These are phyloP conservation scores for Fomitopsis serialis DNA, from an alignment of 768 basidiomycete genomes.

Conservation along the genomic window DNA sequence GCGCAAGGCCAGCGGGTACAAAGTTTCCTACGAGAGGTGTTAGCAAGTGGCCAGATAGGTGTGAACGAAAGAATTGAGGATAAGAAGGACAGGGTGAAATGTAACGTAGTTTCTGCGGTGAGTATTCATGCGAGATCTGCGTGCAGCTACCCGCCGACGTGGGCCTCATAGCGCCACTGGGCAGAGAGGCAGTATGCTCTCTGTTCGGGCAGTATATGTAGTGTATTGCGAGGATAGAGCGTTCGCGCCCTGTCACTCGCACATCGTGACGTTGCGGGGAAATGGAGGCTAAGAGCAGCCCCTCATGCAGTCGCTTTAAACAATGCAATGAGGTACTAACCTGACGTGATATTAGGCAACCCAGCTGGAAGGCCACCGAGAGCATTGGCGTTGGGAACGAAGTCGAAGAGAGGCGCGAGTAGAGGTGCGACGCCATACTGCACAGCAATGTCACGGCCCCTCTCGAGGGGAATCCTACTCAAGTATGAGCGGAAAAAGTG, in stretches of 20 bases:
- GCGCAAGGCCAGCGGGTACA: conserved; percentile 43
- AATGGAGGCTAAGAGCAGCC: too few species aligned
- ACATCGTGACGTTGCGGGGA: too few species aligned
- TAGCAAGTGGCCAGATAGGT: neutral
- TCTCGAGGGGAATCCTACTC: conserved; percentile 89
- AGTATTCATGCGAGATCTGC: too few species aligned
- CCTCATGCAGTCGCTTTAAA: too few species aligned
- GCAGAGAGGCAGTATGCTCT: too few species aligned
- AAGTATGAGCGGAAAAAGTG: neutral
- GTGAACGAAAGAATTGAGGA: neutral
- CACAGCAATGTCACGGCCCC: conserved; percentile 86
- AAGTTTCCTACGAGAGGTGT: conserved; percentile 12
- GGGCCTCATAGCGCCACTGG: too few species aligned
- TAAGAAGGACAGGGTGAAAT: neutral
- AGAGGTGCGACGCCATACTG: conserved; percentile 90
- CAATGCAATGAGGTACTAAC: conserved; percentile 4
- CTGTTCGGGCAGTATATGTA: too few species aligned
- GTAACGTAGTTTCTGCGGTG: too few species aligned
- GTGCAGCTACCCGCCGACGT: too few species aligned
- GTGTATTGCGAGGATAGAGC: too few species aligned
- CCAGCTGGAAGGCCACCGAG: conserved; percentile 57
- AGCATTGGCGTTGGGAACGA: conserved; percentile 71
- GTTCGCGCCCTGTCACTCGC: too few species aligned
- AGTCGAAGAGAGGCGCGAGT: conserved; percentile 89
- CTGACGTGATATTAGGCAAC: conserved; percentile 19